Percentiles rank a stretch among this genome's conserved stretches.
Evolutionary conservation across 2,329 filamentous ascomycete species (phyloP).

Genomic region (Penicillium sp.): DNA sequence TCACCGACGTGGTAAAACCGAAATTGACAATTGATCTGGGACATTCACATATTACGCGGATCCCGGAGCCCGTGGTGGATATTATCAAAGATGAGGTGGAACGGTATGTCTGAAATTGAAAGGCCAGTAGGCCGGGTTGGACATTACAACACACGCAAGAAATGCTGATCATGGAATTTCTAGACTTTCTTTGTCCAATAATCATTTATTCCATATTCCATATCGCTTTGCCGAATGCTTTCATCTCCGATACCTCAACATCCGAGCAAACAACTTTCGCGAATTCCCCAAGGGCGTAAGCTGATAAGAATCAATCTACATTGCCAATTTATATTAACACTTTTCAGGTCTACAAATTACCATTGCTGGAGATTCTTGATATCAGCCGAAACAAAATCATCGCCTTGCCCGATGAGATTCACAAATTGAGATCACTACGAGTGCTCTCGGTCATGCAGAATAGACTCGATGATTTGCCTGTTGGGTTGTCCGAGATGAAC

Average conservation of each 20-base stretch:
- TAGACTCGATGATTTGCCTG: slow-evolving; percentile 73
- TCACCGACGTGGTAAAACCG: slow-evolving; percentile 44
- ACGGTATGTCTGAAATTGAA: slow-evolving; percentile 42
- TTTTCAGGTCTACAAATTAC: slow-evolving; percentile 72
- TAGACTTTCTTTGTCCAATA: slow-evolving; percentile 47
- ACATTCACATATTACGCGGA: slow-evolving; percentile 44
- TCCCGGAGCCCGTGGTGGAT: slow-evolving; percentile 48
- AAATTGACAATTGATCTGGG: slow-evolving; percentile 49
- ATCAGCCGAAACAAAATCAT: slow-evolving; percentile 81
- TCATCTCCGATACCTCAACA: slow-evolving; percentile 47
- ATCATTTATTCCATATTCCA: slow-evolving; percentile 47
- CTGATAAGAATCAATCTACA: slow-evolving; percentile 11
- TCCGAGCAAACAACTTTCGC: slow-evolving; percentile 47
- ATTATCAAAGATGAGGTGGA: slow-evolving; percentile 51
- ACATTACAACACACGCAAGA: too few relatives aligned
- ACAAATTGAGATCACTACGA: slow-evolving; percentile 75
- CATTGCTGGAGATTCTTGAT: slow-evolving; percentile 85
- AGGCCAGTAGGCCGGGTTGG: too few relatives aligned
- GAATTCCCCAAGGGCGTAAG: slow-evolving; percentile 61
- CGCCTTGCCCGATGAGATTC: slow-evolving; percentile 70
- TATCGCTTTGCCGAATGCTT: slow-evolving; percentile 46
- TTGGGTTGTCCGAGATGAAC: slow-evolving; percentile 81
- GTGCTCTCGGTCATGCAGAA: slow-evolving; percentile 85
- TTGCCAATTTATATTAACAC: slow-evolving; percentile 9
- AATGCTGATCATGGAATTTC: not conserved